A percentile compares a stretch with the other conserved stretches of the same genome.
These are phyloP conservation scores for Saturnispora sanitii DNA, from an alignment of 805 yeast genomes.

Conservation along the genomic window DNA sequence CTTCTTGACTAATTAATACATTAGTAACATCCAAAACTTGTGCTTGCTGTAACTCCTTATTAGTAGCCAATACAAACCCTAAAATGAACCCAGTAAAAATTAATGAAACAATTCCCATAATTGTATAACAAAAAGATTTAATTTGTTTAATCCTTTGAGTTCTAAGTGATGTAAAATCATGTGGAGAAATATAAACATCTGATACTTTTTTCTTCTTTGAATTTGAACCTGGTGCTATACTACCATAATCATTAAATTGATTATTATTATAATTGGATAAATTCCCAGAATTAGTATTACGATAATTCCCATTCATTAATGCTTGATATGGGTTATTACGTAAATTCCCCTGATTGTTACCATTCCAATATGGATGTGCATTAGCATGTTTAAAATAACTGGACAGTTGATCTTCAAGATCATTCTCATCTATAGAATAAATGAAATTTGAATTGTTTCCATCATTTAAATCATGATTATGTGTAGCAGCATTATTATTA, in stretches of 20 bases:
- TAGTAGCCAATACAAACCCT: constrained; percentile 80
- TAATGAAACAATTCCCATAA: constrained; percentile 38
- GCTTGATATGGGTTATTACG: neutral
- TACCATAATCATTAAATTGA: constrained; percentile 13
- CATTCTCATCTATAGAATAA: constrained; percentile 14
- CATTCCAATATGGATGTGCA: too few species aligned
- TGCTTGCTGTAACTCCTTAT: constrained; percentile 69
- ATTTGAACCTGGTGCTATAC: constrained; percentile 8
- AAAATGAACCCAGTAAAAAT: constrained; percentile 64
- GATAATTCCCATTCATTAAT: neutral
- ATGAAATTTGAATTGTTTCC: constrained; percentile 2
- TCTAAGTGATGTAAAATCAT: constrained; percentile 28
- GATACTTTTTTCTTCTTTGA: constrained; percentile 14
- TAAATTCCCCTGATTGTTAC: too few species aligned
- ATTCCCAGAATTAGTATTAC: constrained; percentile 2
- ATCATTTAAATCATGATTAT: neutral
- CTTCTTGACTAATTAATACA: constrained; percentile 74
- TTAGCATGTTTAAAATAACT: constrained; percentile 11
- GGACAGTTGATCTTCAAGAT: constrained; percentile 20
- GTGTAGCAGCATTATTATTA: too few species aligned
- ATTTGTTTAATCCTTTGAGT: constrained; percentile 24
- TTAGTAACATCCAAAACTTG: constrained; percentile 53
- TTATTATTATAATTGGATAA: neutral
- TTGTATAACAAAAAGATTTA: constrained; percentile 32
- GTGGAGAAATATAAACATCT: constrained; percentile 28